phyloP scores from a whole-genome alignment of 106 monocot species.

The Apostasia ramifera region DNA sequence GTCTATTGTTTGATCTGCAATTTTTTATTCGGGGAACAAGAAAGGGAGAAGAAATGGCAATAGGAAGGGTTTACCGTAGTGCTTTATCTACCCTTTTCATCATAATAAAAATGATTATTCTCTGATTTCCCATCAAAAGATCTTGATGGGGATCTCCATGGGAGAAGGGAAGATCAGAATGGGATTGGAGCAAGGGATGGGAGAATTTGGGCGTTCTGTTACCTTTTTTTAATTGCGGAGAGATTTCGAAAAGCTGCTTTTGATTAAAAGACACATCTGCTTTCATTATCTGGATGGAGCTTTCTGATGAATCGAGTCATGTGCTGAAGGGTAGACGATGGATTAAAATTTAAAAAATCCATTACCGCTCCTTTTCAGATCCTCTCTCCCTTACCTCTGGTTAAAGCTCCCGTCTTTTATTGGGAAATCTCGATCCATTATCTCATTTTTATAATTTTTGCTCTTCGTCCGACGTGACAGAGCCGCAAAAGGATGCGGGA shows the following conservation, averaged over 20 bases:
- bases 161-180: background rate
- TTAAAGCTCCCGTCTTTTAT: too few species aligned
- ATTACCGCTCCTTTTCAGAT: too few species aligned
- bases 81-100: constrained; percentile 1
- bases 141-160: background rate
- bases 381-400: too few species aligned
- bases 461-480: background rate
- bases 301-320: background rate
- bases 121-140: too few species aligned
- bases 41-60: background rate
- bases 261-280: background rate
- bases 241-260: background rate
- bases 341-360: too few species aligned
- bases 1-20: background rate
- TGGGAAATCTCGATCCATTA: too few species aligned
- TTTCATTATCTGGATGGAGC: constrained; percentile 1
- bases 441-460: background rate
- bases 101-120: background rate
- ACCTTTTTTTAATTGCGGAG: background rate
- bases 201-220: background rate
- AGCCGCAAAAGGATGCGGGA: background rate
- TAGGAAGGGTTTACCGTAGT: background rate
- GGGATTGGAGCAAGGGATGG: background rate
- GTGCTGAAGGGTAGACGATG: too few species aligned
- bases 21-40: background rate